Conservation (phyloP, 1,139 yeast species). For the Taphrina wiesneri region DNA sequence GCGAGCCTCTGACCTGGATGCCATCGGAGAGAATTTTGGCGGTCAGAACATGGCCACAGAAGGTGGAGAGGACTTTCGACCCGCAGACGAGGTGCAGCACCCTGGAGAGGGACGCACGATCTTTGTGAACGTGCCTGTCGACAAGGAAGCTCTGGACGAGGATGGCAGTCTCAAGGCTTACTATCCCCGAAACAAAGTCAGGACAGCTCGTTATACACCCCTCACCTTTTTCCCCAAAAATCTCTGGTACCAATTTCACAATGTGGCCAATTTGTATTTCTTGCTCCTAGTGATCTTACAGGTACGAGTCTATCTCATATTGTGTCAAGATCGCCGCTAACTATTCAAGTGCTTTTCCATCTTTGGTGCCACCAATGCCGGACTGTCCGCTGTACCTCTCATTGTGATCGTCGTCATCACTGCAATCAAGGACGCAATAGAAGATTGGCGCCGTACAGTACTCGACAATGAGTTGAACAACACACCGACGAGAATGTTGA, state of each 20-base stretch:
- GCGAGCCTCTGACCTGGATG: slow-evolving; percentile 17
- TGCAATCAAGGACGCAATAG: slow-evolving; percentile 89
- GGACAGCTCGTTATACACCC: slow-evolving; percentile 95
- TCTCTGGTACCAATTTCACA: slow-evolving; percentile 72
- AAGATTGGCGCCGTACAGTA: slow-evolving; percentile 81
- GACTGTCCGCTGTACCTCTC: slow-evolving; percentile 87
- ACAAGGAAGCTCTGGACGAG: slow-evolving; percentile 18
- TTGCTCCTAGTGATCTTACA: slow-evolving; percentile 78
- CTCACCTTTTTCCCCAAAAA: slow-evolving; percentile 85
- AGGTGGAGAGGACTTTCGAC: slow-evolving; percentile 19
- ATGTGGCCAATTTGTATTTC: slow-evolving; percentile 88
- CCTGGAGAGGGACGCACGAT: slow-evolving; percentile 2
- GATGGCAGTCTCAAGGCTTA: slow-evolving; percentile 39
- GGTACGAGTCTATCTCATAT: slow-evolving; percentile 38
- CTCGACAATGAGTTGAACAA: slow-evolving; percentile 85
- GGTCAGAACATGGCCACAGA: slow-evolving; percentile 22
- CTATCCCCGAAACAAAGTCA: slow-evolving; percentile 84
- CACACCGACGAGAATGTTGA: slow-evolving; percentile 73
- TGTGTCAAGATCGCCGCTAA: background rate
- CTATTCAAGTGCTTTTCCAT: slow-evolving; percentile 57
- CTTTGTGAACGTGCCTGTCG: slow-evolving; percentile 28
- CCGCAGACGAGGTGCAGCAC: slow-evolving; percentile 4
- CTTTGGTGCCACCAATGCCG: slow-evolving; percentile 90
- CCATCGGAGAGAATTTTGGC: slow-evolving; percentile 32
- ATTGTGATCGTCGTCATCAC: slow-evolving; percentile 87